Percentiles rank a stretch among this genome's conserved stretches.
These are phyloP conservation scores for Aspergillus persii DNA, from an alignment of 2,329 filamentous ascomycete genomes.

Conservation along the genomic window DNA sequence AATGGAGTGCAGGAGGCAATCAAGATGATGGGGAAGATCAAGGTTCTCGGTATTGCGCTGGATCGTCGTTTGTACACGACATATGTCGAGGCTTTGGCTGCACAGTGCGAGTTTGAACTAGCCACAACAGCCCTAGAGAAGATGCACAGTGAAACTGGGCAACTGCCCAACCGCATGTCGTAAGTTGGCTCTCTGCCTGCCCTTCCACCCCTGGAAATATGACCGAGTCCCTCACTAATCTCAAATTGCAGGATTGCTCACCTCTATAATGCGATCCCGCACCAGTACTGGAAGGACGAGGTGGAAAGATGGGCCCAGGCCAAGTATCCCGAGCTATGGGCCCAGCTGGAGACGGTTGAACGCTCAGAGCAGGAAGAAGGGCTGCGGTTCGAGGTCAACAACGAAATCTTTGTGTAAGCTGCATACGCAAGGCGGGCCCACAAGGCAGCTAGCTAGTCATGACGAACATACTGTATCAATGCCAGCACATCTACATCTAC, in stretches of 20 bases:
- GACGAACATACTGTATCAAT: no score
- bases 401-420: slow-evolving; percentile 8
- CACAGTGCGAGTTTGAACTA: slow-evolving; percentile 68
- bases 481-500: no score
- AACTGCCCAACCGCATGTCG: slow-evolving; percentile 67
- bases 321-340: slow-evolving; percentile 68
- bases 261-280: slow-evolving; percentile 71
- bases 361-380: slow-evolving; percentile 36
- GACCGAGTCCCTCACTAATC: background rate
- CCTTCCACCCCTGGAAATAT: background rate
- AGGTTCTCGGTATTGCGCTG: slow-evolving; percentile 73
- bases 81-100: slow-evolving; percentile 74
- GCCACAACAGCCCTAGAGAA: slow-evolving; percentile 64
- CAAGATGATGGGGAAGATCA: slow-evolving; percentile 58
- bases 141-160: slow-evolving; percentile 65
- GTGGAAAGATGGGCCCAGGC: slow-evolving; percentile 73
- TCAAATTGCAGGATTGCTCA: slow-evolving; percentile 61
- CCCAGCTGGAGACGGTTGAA: slow-evolving; percentile 54
- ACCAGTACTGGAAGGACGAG: slow-evolving; percentile 62
- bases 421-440: background rate
- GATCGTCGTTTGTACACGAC: slow-evolving; percentile 70
- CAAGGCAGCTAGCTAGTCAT: no score
- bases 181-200: slow-evolving; percentile 48
- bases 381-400: slow-evolving; percentile 26
- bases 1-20: slow-evolving; percentile 44